Conservation (phyloP, 169 alveolate genomes). For the Plasmodium ovale region DNA sequence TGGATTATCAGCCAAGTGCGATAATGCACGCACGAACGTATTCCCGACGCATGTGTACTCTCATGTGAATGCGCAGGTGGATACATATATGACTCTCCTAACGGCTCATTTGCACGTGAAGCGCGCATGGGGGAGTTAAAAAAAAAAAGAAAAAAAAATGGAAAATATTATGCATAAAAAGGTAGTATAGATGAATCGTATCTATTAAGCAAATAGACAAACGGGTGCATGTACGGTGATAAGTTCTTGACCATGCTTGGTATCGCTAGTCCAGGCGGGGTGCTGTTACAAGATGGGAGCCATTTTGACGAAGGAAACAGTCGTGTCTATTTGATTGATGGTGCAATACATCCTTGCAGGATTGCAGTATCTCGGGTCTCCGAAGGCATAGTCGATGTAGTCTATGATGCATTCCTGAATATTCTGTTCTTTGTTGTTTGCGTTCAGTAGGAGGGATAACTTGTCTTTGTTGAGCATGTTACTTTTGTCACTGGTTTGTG, state of each 20-base stretch:
- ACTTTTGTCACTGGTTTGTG: conserved; percentile 18
- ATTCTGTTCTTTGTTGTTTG: conserved; percentile 60
- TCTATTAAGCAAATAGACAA: background rate
- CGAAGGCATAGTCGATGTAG: conserved; percentile 36
- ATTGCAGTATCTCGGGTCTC: conserved; percentile 12
- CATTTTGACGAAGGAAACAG: conserved; percentile 59
- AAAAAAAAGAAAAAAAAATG: conserved; percentile 10
- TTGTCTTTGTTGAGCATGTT: conserved; percentile 40
- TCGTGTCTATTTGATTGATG: conserved; percentile 32
- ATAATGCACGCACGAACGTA: too few species aligned
- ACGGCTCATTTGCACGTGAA: background rate
- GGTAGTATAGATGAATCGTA: background rate
- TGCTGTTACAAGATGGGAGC: conserved; percentile 53
- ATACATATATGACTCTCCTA: too few species aligned
- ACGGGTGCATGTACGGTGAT: background rate
- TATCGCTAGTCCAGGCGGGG: too few species aligned
- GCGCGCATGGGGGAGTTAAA: background rate
- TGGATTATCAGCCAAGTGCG: too few species aligned
- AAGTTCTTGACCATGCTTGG: too few species aligned
- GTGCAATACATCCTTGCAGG: conserved; percentile 64
- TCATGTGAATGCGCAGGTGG: background rate
- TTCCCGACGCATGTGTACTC: background rate
- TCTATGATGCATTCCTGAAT: conserved; percentile 71
- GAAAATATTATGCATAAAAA: background rate
- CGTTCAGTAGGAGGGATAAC: conserved; percentile 33